phyloP scores from a whole-genome alignment of 2,329 filamentous ascomycete genomes.

The Plectosphaerella cucumerina region DNA sequence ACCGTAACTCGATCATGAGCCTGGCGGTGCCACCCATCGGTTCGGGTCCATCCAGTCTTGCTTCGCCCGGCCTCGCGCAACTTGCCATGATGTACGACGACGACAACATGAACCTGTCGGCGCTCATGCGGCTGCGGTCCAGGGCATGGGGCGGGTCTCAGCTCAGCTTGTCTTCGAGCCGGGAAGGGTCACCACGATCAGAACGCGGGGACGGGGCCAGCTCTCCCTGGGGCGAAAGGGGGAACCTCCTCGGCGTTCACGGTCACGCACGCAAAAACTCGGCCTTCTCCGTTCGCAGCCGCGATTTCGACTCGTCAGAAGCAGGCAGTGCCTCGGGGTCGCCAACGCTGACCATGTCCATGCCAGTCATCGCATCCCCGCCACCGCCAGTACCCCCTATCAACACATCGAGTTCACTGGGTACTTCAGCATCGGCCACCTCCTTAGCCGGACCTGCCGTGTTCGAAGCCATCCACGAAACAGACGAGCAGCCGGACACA shows the following conservation, averaged over 20 bases:
- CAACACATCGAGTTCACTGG: constrained; percentile 8
- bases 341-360: constrained; percentile 43
- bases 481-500: constrained; percentile 21
- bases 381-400: constrained; percentile 13
- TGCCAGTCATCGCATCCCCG: constrained; percentile 23
- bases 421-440: constrained; percentile 15
- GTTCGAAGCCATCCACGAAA: constrained; percentile 36
- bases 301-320: constrained; percentile 46
- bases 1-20: constrained; percentile 85
- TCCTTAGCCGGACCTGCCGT: constrained; percentile 15
- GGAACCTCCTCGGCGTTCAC: constrained; percentile 2
- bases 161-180: constrained; percentile 58
- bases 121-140: constrained; percentile 67
- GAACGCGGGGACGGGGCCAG: constrained; percentile 43
- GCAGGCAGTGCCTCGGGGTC: constrained; percentile 41
- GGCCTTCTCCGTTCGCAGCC: constrained; percentile 42
- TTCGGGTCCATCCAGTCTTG: constrained; percentile 46
- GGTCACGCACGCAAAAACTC: constrained; percentile 40
- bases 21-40: constrained; percentile 50
- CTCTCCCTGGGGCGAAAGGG: constrained; percentile 31
- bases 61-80: constrained; percentile 73
- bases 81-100: constrained; percentile 60
- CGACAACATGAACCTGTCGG: constrained; percentile 68
- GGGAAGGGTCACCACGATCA: constrained; percentile 46
- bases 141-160: constrained; percentile 80